Evolutionary conservation across 352 stramenopile species (phyloP).

Genomic region (Albugo laibachii): DNA sequence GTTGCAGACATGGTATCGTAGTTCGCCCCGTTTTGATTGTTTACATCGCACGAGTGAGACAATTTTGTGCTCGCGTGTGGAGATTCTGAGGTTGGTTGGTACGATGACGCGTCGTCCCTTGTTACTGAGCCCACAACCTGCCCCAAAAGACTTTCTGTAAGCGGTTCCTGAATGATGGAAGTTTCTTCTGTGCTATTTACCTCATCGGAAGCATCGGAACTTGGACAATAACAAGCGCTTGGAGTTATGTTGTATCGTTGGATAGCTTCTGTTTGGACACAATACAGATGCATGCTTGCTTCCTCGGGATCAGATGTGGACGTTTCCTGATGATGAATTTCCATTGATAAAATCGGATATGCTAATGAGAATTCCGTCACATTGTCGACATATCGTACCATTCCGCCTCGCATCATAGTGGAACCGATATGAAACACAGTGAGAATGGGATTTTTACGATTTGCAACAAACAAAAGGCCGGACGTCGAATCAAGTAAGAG

Average conservation of each 20-base stretch:
- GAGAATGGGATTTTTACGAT: slow-evolving; percentile 32
- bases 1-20: too few species aligned
- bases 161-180: slow-evolving; percentile 1
- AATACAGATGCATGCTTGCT: slow-evolving; percentile 50
- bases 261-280: slow-evolving; percentile 64
- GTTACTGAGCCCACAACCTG: slow-evolving; percentile 40
- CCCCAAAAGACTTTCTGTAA: slow-evolving; percentile 10
- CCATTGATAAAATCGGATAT: slow-evolving; percentile 58
- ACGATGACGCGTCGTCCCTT: too few species aligned
- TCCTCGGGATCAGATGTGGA: slow-evolving; percentile 20
- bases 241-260: slow-evolving; percentile 59
- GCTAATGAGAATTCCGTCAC: slow-evolving; percentile 61
- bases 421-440: slow-evolving; percentile 43
- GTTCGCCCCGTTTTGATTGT: too few species aligned
- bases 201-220: slow-evolving; percentile 3
- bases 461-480: slow-evolving; percentile 64
- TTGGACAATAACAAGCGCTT: slow-evolving; percentile 31
- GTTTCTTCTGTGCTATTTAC: slow-evolving; percentile 21
- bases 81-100: too few species aligned
- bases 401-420: slow-evolving; percentile 12
- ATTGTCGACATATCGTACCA: slow-evolving; percentile 45
- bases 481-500: slow-evolving; percentile 43
- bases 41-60: too few species aligned
- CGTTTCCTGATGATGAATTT: slow-evolving; percentile 8
- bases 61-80: too few species aligned